Base-by-base conservation (phyloP, 257 asterid species). In the Handroanthus guayacan region DNA sequence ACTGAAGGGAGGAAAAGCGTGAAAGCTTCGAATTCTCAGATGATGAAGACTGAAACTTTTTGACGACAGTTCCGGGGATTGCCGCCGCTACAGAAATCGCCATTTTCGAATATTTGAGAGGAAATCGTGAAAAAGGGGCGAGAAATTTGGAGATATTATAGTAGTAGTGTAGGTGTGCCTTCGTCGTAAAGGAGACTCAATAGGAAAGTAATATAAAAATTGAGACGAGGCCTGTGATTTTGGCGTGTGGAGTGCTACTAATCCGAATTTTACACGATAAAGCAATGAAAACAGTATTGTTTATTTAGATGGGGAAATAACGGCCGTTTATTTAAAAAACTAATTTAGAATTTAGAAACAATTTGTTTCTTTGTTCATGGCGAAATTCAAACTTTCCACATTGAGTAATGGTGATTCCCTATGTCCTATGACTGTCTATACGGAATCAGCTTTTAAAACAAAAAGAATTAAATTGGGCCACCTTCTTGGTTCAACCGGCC, bases 1-100 rank as follows among this genome's bases (percentile, higher is more conserved):
- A 82, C 18, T 78, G 93, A 64, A 90, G 83, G 73, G 92, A 85
- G 25, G 91, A 84, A 16, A 86, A 76, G 68, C 68, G 67, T 0
- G 84, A 76, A 67, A 86, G 67, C 83, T 78, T 82, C 34, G 85
- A 38, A 9, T 75, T 44, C 13, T 65, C 64, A 3, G 79, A 56
- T 34, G 85, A 58, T 14, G 87, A 34, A 43, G 82, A 65, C 17
- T 74, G 79, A 17, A 2, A 67, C 31, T 69, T 50, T 16, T 63
- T 25, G n/a, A 54, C 67, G 54, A 54, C 71, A 34, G 76, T 65
- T 47, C 67, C 79, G 75, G 74, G 79, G 37, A 60, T 65, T 17
- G 84, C 66, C 18, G 85, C 82, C 45, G 86, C 79, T 56, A 48
- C 50, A 12, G 91, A 85, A 67, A 85, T 62, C 75, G 96, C 89